Evolutionary conservation across 345 rosid genomes (phyloP).

Genomic region (Eutrema japonicum): DNA sequence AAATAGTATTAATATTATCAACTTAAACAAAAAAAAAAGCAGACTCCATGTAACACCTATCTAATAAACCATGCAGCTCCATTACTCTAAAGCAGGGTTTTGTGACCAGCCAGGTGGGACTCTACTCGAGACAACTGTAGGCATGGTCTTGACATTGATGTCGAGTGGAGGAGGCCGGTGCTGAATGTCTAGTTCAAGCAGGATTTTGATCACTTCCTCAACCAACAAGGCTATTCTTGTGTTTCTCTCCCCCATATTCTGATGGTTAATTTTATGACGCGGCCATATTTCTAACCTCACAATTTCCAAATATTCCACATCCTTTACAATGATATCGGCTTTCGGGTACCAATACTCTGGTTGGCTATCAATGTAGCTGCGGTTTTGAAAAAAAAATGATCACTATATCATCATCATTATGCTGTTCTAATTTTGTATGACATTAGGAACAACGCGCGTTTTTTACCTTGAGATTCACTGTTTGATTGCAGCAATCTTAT

Average conservation of each 20-base stretch:
- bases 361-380: constrained; percentile 61
- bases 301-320: constrained; percentile 53
- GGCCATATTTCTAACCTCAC: constrained; percentile 69
- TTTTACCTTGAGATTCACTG: constrained; percentile 64
- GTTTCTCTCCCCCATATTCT: constrained; percentile 62
- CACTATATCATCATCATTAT: not conserved
- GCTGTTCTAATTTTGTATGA: not conserved
- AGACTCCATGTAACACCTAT: not conserved
- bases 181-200: constrained; percentile 70
- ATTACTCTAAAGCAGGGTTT: constrained; percentile 21
- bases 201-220: constrained; percentile 70
- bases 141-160: constrained; percentile 63
- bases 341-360: constrained; percentile 76
- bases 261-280: constrained; percentile 67
- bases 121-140: constrained; percentile 48
- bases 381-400: not conserved
- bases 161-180: constrained; percentile 66
- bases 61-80: too few species aligned
- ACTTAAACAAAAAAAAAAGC: not conserved
- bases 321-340: constrained; percentile 57
- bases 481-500: constrained; percentile 62
- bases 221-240: constrained; percentile 59
- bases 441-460: not conserved
- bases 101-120: constrained; percentile 52
- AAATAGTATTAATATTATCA: constrained; percentile 1